phyloP scores from a whole-genome alignment of 257 asterid genomes.

The Solanum lycopersicoides region DNA sequence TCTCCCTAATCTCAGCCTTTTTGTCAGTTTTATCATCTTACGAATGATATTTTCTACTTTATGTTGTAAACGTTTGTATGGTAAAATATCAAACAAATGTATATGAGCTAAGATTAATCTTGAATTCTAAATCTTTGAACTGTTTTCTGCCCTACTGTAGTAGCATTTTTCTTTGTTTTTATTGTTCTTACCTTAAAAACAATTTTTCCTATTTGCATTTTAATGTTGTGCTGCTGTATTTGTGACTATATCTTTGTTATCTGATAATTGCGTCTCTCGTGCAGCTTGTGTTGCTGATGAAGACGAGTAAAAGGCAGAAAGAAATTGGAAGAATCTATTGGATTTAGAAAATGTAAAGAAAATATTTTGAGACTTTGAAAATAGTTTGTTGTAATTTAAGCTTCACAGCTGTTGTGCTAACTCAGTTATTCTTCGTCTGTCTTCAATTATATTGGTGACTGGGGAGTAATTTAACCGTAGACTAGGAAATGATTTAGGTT shows the following conservation, averaged over 20 bases:
- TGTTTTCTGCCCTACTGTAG: background rate
- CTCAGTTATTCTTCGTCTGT: background rate
- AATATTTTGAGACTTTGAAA: background rate
- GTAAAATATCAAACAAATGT: background rate
- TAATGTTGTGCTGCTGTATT: background rate
- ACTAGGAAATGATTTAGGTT: background rate
- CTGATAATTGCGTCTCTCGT: background rate
- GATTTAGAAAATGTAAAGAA: background rate
- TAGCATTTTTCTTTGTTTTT: background rate
- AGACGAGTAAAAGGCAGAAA: background rate
- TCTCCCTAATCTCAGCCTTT: background rate
- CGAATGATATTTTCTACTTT: background rate
- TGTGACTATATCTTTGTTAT: background rate
- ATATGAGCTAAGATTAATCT: background rate
- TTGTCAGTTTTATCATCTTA: background rate
- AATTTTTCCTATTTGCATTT: background rate
- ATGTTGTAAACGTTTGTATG: background rate
- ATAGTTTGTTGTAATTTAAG: background rate
- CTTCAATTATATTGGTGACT: background rate
- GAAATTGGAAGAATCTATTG: background rate
- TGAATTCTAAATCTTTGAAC: no score
- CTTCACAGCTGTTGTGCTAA: background rate
- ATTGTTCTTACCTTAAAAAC: background rate
- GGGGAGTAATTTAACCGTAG: background rate
- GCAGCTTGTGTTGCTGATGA: background rate